A percentile compares a stretch with the other conserved stretches of the same genome.
phyloP scores from a whole-genome alignment of 2,329 filamentous ascomycete genomes.

The Aspergillus vadensis region DNA sequence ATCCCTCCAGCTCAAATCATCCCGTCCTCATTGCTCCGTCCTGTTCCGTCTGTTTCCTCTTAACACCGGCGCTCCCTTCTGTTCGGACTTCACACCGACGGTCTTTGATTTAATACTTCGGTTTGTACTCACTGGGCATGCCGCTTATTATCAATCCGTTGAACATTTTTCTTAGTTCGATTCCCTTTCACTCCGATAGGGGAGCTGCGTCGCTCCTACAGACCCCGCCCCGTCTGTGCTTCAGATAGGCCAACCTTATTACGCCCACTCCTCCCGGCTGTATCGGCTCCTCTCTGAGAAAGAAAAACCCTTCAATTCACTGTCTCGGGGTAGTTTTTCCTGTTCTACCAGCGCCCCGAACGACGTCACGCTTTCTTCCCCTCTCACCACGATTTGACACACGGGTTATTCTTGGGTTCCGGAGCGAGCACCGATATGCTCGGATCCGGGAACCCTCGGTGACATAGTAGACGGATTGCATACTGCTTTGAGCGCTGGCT shows the following conservation, averaged over 20 bases:
- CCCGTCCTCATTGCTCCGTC: conserved; percentile 19
- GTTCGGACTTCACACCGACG: neutral
- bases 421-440: conserved; percentile 45
- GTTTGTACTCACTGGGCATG: conserved; percentile 20
- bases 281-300: conserved; percentile 24
- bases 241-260: conserved; percentile 32
- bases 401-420: conserved; percentile 35
- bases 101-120: conserved; percentile 6
- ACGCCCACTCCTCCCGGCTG: conserved; percentile 28
- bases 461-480: conserved; percentile 40
- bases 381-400: conserved; percentile 16
- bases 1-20: conserved; percentile 8
- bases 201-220: conserved; percentile 31
- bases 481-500: conserved; percentile 38
- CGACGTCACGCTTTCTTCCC: conserved; percentile 4
- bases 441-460: conserved; percentile 45
- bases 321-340: neutral
- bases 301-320: conserved; percentile 10
- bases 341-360: conserved; percentile 5
- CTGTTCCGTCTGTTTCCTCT: conserved; percentile 13
- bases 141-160: conserved; percentile 7
- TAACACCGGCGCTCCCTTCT: conserved; percentile 12
- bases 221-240: conserved; percentile 35
- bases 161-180: conserved; percentile 22
- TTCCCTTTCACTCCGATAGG: conserved; percentile 26